Evolutionary conservation across 2,329 filamentous ascomycete genomes (phyloP).

Genomic region (Davidsoniella australis): DNA sequence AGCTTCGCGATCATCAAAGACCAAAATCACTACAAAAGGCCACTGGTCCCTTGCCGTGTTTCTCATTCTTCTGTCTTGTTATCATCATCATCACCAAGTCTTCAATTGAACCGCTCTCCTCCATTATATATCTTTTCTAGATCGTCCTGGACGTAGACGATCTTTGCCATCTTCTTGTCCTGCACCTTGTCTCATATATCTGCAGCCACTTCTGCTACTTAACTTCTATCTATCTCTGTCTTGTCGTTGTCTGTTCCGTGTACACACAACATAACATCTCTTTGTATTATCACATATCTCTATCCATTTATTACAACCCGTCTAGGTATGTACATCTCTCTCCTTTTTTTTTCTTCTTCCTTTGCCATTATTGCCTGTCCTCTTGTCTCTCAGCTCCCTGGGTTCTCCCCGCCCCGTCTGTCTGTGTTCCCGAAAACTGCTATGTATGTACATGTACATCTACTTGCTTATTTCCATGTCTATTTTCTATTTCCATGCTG

Average conservation of each 20-base stretch:
- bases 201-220: not conserved
- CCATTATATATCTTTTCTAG: not conserved
- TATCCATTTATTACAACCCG: not conserved
- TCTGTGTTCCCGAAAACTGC: not conserved
- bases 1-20: no score
- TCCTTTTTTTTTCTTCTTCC: not conserved
- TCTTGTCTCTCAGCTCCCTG: slow-evolving; percentile 7
- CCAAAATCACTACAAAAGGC: slow-evolving; percentile 6
- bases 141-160: not conserved
- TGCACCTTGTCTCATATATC: not conserved
- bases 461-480: no score
- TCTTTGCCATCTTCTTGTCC: not conserved
- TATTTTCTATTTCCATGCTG: no score
- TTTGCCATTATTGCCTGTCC: slow-evolving; percentile 1
- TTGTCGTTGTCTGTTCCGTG: not conserved
- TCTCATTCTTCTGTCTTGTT: not conserved
- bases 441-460: no score
- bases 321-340: not conserved
- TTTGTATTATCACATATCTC: not conserved
- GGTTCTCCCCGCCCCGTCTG: not conserved
- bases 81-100: not conserved
- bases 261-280: no score
- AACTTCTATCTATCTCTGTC: not conserved
- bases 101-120: not conserved
- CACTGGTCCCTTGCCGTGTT: not conserved